Conservation (phyloP, 345 rosid species). For the Psidium friedrichsthalianum region DNA sequence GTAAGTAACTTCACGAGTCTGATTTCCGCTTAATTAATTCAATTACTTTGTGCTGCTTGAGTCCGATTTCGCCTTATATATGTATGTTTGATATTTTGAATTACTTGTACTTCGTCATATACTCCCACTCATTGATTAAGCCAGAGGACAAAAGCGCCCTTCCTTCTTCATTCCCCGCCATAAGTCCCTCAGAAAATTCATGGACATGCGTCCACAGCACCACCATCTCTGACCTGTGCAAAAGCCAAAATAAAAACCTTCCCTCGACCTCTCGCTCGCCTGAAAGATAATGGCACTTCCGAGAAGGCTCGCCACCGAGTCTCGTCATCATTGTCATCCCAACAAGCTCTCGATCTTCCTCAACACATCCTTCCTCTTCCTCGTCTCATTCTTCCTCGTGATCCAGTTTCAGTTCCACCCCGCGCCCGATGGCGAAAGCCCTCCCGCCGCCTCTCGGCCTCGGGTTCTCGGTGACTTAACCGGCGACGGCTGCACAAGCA, state of each 20-base stretch:
- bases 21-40: background rate
- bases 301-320: slow-evolving; percentile 3
- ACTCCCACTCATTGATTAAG: background rate
- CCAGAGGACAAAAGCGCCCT: background rate
- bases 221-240: background rate
- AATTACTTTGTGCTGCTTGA: background rate
- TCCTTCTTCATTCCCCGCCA: slow-evolving; percentile 4
- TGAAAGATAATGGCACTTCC: background rate
- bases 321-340: slow-evolving; percentile 4
- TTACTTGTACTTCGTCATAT: background rate
- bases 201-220: slow-evolving; percentile 5
- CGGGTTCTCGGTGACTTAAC: background rate
- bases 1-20: background rate
- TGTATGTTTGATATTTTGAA: background rate
- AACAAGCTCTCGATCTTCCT: slow-evolving; percentile 17
- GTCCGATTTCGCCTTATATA: background rate
- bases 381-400: slow-evolving; percentile 18
- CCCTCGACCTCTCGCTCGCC: background rate
- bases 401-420: background rate
- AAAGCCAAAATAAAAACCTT: background rate
- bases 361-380: slow-evolving; percentile 38
- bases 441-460: background rate
- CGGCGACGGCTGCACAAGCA: slow-evolving; percentile 11
- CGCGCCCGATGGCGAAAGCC: background rate
- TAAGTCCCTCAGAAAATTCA: background rate